Evolutionary conservation across 768 basidiomycete genomes (phyloP), one percentile per base, ranked within the genome.

Genomic region (Macrolepiota dolichaula): DNA sequence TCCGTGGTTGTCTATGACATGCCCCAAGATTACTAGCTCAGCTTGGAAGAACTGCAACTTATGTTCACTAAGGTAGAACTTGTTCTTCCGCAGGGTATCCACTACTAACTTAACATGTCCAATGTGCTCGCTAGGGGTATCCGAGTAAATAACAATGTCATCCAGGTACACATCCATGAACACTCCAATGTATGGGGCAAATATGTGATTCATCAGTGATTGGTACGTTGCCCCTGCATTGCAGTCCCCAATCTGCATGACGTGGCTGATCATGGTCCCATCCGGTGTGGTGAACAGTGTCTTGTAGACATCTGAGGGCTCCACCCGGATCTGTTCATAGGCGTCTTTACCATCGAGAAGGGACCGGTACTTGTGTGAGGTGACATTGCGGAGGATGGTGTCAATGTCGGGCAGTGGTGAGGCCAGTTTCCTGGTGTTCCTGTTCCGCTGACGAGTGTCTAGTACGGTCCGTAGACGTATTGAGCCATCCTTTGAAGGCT

Each of bases 201-300:
- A 73, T 0, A 81, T 67, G 40, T 79, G 71, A 35, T 78, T 78
- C 76, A 80, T 80, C 0, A 81, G 52, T 0, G 71, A 63, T 61
- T 80, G 79, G 68, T 73, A 80, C 0, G 79, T 81, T 0, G 78
- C 77, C 0, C 65, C 63, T 29, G 66, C 68, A 51, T 74, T 75
- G 25, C 70, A 73, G 55, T 74, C 69, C 0, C 73, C 74, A 6
- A 65, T 66, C 50, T 69, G 74, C 51, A 69, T 62, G 0, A 81
- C 77, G 0, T 68, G 55, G 40, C 77, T 78, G 4, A 71, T 70
- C 76, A 81, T 79, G 6, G 70, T 79, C 0, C 79, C 77, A 64
- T 75, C 71, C 35, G 74, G 73, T 1, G 73, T 79, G 0, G 70
- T 73, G 59, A 78, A 46, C 46, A 71, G 51, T 17, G 68, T 47